Percentiles rank a stretch among this genome's conserved stretches.
These are phyloP conservation scores for Cutaneotrichosporon sp. DNA, from an alignment of 1,284 basidiomycete species.

Conservation along the genomic window DNA sequence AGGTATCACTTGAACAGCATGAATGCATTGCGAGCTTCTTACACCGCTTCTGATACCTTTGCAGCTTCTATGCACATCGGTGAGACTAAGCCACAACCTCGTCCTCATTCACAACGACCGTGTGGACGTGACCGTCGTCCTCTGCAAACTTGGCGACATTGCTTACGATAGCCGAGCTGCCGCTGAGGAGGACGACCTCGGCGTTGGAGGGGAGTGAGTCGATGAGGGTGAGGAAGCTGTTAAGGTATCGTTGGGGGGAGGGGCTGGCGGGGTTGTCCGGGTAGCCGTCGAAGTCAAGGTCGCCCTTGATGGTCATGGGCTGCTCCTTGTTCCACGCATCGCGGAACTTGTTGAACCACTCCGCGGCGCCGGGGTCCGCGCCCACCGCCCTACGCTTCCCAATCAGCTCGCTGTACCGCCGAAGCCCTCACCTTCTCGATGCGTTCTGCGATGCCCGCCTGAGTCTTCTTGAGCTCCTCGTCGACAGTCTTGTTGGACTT, in stretches of 20 bases:
- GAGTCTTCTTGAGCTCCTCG: slow-evolving; percentile 4
- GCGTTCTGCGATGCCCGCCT: slow-evolving; percentile 7
- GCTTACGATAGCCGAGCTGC: slow-evolving; percentile 5
- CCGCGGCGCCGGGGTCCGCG: slow-evolving; percentile 2
- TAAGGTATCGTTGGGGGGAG: slow-evolving; percentile 13
- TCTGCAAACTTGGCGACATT: slow-evolving; percentile 9
- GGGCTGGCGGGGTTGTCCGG: slow-evolving; percentile 12
- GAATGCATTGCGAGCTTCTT: too few relatives aligned
- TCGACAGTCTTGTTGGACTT: slow-evolving; percentile 3
- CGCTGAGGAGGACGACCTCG: slow-evolving; percentile 9
- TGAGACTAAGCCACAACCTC: too few relatives aligned
- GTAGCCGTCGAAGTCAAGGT: slow-evolving; percentile 16
- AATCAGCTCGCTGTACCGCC: too few relatives aligned
- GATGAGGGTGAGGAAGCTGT: slow-evolving; percentile 14
- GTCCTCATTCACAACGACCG: slow-evolving; percentile 3
- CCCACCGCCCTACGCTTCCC: background rate
- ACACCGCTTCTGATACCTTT: too few relatives aligned
- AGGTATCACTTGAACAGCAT: too few relatives aligned
- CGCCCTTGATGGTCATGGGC: slow-evolving; percentile 5
- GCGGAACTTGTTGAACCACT: slow-evolving; percentile 15
- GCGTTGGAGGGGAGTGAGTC: slow-evolving; percentile 7
- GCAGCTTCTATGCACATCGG: too few relatives aligned
- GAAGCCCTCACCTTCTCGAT: slow-evolving; percentile 10
- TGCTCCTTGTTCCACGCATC: slow-evolving; percentile 9
- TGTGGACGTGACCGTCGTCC: slow-evolving; percentile 12